Conservation (phyloP, 1,139 yeast genomes). For the Insectozyma bohioensis region DNA sequence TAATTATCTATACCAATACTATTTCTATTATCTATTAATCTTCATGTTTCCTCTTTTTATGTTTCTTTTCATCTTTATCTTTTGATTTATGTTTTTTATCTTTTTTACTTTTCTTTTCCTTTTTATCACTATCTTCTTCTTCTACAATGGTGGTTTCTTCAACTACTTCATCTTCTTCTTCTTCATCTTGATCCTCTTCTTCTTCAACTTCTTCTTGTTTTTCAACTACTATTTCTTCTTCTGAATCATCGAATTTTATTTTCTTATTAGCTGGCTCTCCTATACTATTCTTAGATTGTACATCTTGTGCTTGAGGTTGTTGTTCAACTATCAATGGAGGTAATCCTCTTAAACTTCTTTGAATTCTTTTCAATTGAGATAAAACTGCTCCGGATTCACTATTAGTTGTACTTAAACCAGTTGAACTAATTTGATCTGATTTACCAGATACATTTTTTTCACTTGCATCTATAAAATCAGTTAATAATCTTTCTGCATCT, state of each 20-base stretch:
- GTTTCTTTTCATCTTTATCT: conserved; percentile 30
- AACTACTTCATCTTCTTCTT: conserved; percentile 17
- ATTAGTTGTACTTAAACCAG: conserved; percentile 24
- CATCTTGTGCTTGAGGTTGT: conserved; percentile 13
- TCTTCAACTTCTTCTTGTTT: conserved; percentile 17
- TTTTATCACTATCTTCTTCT: conserved; percentile 18
- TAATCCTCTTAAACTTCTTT: conserved; percentile 70
- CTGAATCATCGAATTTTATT: conserved; percentile 5
- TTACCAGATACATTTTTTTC: conserved; percentile 17
- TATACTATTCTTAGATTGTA: conserved; percentile 23
- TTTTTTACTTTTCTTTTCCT: conserved; percentile 14
- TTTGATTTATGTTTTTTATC: conserved; percentile 21
- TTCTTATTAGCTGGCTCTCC: conserved; percentile 17
- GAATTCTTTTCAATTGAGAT: conserved; percentile 65
- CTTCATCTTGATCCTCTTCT: conserved; percentile 20
- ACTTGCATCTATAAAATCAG: conserved; percentile 46
- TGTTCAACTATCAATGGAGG: conserved; percentile 48
- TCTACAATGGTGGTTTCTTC: conserved; percentile 16
- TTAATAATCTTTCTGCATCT: conserved; percentile 46
- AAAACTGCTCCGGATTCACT: conserved; percentile 35
- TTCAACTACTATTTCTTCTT: neutral
- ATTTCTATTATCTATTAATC: conserved; percentile 1
- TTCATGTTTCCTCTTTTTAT: conserved; percentile 18
- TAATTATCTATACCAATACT: neutral
- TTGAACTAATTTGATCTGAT: conserved; percentile 10